A percentile compares a stretch with the other conserved stretches of the same genome.
These are phyloP conservation scores for Posidonia australis DNA, from an alignment of 106 monocot species.

Conservation along the genomic window DNA sequence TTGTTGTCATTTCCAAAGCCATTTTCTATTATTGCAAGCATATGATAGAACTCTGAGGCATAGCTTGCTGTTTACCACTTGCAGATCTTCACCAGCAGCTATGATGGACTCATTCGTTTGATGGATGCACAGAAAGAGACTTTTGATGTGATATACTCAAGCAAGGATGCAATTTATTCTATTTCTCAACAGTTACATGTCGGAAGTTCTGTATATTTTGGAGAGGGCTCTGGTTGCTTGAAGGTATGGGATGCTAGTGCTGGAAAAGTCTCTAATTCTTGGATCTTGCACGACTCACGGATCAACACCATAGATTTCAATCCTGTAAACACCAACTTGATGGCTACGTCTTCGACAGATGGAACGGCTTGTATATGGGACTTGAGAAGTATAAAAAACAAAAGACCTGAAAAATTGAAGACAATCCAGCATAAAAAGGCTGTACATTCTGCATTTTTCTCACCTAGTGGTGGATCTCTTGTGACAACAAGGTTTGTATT, in stretches of 20 bases:
- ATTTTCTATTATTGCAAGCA: not conserved
- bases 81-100: conserved; percentile 69
- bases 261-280: conserved; percentile 38
- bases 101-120: conserved; percentile 69
- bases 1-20: not conserved
- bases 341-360: conserved; percentile 83
- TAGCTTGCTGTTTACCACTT: not conserved
- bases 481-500: conserved; percentile 51
- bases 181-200: conserved; percentile 39
- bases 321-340: conserved; percentile 36
- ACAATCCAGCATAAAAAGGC: conserved; percentile 30
- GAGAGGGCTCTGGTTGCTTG: conserved; percentile 41
- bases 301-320: conserved; percentile 74
- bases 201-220: conserved; percentile 46
- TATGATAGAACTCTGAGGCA: not conserved
- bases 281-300: conserved; percentile 50
- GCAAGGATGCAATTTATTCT: conserved; percentile 36
- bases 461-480: conserved; percentile 46
- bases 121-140: conserved; percentile 67
- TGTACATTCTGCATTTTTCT: conserved; percentile 66
- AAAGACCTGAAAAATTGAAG: conserved; percentile 27
- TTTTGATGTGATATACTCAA: conserved; percentile 47
- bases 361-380: conserved; percentile 74
- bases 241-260: conserved; percentile 66
- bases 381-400: conserved; percentile 41